A percentile compares a stretch with the other conserved stretches of the same genome.
Evolutionary conservation across 257 asterid genomes (phyloP).

Genomic region (Ilex asprella): DNA sequence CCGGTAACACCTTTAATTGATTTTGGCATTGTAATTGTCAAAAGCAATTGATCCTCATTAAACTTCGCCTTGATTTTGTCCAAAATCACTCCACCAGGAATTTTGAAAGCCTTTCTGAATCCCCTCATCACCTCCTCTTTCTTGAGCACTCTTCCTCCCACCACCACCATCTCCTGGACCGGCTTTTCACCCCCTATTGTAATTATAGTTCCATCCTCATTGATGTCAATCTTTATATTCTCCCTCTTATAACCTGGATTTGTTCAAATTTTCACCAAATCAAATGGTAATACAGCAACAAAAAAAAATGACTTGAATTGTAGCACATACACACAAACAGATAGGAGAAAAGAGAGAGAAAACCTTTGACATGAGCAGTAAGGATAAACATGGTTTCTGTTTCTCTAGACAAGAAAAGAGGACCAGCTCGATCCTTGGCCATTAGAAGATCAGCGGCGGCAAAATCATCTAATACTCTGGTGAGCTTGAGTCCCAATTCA

Average conservation of each 20-base stretch:
- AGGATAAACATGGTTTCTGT: slow-evolving; percentile 61
- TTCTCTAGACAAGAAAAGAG: slow-evolving; percentile 56
- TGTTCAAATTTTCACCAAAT: neutral
- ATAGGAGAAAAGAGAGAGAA: neutral
- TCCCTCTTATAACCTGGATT: slow-evolving; percentile 46
- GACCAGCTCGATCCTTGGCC: slow-evolving; percentile 43
- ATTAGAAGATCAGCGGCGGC: slow-evolving; percentile 34
- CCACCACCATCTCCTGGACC: slow-evolving; percentile 51
- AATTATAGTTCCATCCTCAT: slow-evolving; percentile 56
- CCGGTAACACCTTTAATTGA: slow-evolving; percentile 56
- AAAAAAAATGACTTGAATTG: neutral
- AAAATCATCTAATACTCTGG: slow-evolving; percentile 43
- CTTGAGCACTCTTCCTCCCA: slow-evolving; percentile 49
- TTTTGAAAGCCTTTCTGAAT: slow-evolving; percentile 66
- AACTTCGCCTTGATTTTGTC: slow-evolving; percentile 61
- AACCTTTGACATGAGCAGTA: slow-evolving; percentile 74
- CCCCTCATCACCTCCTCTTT: slow-evolving; percentile 41
- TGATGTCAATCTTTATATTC: slow-evolving; percentile 68
- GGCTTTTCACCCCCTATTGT: slow-evolving; percentile 49
- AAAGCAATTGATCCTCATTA: slow-evolving; percentile 44
- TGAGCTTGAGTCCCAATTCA: slow-evolving; percentile 56
- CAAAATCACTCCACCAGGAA: slow-evolving; percentile 63
- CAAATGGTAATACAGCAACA: neutral
- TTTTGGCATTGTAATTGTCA: slow-evolving; percentile 71
- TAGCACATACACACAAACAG: no score